A percentile compares a stretch with the other conserved stretches of the same genome.
Conservation (phyloP, 1,284 basidiomycete species). For the Apiotrichum siamense region DNA sequence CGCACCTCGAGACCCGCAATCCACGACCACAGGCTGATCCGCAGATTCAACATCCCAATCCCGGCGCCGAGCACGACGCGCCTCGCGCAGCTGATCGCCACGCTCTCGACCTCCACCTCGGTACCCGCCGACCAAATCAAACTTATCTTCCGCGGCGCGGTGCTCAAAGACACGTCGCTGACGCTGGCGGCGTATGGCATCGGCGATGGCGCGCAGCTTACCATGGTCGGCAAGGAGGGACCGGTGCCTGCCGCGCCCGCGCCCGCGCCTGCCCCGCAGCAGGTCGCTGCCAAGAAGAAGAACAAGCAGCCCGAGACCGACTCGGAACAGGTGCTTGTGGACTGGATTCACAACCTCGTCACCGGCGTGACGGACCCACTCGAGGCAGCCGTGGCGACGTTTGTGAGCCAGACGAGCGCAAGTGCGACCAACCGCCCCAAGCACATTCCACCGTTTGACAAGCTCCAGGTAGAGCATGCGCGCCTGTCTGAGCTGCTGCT, state of each 20-base stretch:
- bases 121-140: constrained; percentile 39
- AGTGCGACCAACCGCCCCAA: constrained; percentile 32
- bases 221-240: constrained; percentile 41
- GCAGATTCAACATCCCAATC: constrained; percentile 47
- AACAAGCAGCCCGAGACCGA: constrained; percentile 44
- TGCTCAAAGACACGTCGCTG: constrained; percentile 45
- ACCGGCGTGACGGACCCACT: constrained; percentile 29
- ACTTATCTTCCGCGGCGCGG: constrained; percentile 46
- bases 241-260: constrained; percentile 22
- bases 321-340: constrained; percentile 37
- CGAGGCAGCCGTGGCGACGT: constrained; percentile 30
- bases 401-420: constrained; percentile 30
- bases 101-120: constrained; percentile 41
- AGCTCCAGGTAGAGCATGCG: constrained; percentile 45
- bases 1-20: no score
- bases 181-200: constrained; percentile 46
- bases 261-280: constrained; percentile 5
- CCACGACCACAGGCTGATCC: constrained; percentile 1
- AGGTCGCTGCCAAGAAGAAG: constrained; percentile 36
- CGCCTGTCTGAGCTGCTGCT: constrained; percentile 47
- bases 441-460: constrained; percentile 35
- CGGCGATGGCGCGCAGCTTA: constrained; percentile 37
- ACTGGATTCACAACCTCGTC: constrained; percentile 39
- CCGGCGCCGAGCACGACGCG: constrained; percentile 42
- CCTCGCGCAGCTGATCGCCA: constrained; percentile 37